Conservation (phyloP, 257 asterid species). For the Nicotiana otophora region DNA sequence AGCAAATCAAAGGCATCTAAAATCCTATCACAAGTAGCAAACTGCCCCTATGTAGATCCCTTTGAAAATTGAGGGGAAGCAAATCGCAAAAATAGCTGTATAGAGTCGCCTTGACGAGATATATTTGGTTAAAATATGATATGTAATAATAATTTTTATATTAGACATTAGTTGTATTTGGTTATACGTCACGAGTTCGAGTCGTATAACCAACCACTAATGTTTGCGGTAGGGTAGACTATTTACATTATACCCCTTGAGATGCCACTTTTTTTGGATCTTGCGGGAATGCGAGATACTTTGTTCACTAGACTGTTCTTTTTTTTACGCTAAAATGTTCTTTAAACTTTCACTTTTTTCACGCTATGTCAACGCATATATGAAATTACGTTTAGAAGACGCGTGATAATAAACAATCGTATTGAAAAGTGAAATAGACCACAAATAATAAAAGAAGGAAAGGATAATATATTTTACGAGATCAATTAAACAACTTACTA, state of each 20-base stretch:
- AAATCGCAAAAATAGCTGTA: not conserved
- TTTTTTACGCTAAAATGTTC: too few relatives aligned
- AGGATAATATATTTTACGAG: not conserved
- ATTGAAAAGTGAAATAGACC: not conserved
- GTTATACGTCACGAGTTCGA: too few relatives aligned
- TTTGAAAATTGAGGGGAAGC: not conserved
- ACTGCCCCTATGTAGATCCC: not conserved
- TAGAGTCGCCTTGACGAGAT: not conserved
- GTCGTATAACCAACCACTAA: too few relatives aligned
- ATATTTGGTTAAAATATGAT: not conserved
- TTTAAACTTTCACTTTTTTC: not conserved
- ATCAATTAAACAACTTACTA: not conserved
- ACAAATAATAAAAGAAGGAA: not conserved
- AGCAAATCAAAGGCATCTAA: not conserved
- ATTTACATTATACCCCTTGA: too few relatives aligned
- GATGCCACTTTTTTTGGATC: too few relatives aligned
- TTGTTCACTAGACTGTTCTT: too few relatives aligned
- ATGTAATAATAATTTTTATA: not conserved
- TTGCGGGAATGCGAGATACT: too few relatives aligned
- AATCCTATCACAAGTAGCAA: not conserved
- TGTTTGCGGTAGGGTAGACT: too few relatives aligned
- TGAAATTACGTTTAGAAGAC: not conserved
- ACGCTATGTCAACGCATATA: not conserved
- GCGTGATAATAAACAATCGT: not conserved
- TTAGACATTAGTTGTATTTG: not conserved